Conservation (phyloP, 2,329 filamentous ascomycete genomes). For the Hymenoscyphus fructigenus region DNA sequence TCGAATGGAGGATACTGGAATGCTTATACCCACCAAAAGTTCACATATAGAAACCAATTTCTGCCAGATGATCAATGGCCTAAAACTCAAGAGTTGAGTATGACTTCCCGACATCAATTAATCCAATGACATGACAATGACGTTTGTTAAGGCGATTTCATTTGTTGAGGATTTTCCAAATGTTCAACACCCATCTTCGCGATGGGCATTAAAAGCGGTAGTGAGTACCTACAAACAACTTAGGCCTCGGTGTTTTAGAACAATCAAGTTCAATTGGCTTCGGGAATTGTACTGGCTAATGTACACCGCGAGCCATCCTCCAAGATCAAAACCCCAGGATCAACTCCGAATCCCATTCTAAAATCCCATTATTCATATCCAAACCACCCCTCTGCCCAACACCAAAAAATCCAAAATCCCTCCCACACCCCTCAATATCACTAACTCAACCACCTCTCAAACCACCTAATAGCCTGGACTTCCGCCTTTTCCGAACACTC, state of each 20-base stretch:
- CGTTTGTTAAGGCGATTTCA: not conserved
- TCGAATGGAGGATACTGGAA: not conserved
- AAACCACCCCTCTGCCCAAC: not conserved
- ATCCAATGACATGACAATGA: not conserved
- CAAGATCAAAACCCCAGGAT: too few species aligned
- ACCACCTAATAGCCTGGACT: slow-evolving; percentile 42
- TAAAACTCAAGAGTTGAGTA: not conserved
- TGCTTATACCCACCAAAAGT: not conserved
- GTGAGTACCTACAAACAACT: too few species aligned
- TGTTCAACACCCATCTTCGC: too few species aligned
- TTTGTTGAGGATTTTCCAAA: too few species aligned
- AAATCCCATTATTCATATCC: too few species aligned
- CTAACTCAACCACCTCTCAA: slow-evolving; percentile 31
- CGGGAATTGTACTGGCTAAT: not conserved
- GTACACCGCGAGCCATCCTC: too few species aligned
- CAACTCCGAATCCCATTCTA: too few species aligned
- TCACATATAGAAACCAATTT: not conserved
- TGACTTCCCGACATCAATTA: not conserved
- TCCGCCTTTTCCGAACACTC: slow-evolving; percentile 38
- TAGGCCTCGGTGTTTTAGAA: too few species aligned
- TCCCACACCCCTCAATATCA: not conserved
- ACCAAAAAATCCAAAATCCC: slow-evolving; percentile 1
- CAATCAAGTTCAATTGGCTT: not conserved
- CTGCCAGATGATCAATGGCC: not conserved
- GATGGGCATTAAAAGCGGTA: too few species aligned